Conservation (phyloP, 2,329 filamentous ascomycete species). For the Hypomyces rosellus region DNA sequence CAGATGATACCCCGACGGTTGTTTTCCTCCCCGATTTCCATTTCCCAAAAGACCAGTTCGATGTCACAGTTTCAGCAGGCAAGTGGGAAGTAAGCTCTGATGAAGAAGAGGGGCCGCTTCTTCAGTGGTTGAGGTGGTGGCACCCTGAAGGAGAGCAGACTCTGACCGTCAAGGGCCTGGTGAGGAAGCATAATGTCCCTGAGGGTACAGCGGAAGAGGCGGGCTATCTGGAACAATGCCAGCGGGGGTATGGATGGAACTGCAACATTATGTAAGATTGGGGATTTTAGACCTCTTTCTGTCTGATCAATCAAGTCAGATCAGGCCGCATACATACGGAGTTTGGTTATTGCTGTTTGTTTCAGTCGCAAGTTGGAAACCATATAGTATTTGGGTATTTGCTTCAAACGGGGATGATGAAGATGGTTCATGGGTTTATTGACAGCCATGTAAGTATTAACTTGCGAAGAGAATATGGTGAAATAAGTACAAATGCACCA, state of each 20-base stretch:
- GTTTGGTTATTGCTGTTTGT: not conserved
- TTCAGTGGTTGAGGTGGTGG: constrained; percentile 88
- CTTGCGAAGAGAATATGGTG: not conserved
- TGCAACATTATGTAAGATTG: constrained; percentile 47
- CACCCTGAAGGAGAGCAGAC: constrained; percentile 79
- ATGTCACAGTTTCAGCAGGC: constrained; percentile 72
- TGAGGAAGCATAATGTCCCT: constrained; percentile 54
- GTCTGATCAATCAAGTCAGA: not conserved
- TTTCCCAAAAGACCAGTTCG: constrained; percentile 69
- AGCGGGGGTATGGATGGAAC: constrained; percentile 40
- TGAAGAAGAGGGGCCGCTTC: constrained; percentile 59
- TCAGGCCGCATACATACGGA: not conserved
- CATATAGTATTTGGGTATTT: constrained; percentile 1
- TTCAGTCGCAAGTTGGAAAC: not conserved
- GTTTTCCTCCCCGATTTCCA: constrained; percentile 89
- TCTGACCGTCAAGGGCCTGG: constrained; percentile 68
- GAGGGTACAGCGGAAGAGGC: constrained; percentile 62
- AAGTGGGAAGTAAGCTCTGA: constrained; percentile 82
- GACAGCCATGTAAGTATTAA: not conserved
- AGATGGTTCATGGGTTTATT: not conserved
- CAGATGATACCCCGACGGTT: constrained; percentile 64
- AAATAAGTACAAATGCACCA: not conserved
- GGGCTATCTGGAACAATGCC: constrained; percentile 69
- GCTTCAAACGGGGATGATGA: not conserved
- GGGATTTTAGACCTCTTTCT: not conserved